phyloP scores from a whole-genome alignment of 2,329 filamentous ascomycete genomes.

The Colletotrichum sidae region DNA sequence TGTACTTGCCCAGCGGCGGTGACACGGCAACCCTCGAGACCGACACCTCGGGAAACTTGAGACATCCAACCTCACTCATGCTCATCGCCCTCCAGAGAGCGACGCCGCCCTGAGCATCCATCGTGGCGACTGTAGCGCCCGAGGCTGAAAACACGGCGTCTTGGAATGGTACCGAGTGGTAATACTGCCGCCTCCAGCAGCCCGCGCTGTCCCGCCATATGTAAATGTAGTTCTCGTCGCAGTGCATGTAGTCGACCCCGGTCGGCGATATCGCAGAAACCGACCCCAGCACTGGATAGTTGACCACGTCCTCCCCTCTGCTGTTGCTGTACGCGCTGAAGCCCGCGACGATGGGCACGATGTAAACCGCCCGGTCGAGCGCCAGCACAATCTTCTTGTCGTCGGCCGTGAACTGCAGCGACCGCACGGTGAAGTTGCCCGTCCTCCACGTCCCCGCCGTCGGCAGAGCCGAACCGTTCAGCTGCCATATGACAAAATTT shows the following conservation, averaged over 20 bases:
- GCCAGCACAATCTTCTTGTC: constrained; percentile 10
- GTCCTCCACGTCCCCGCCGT: constrained; percentile 19
- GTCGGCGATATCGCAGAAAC: neutral
- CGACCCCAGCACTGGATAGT: constrained; percentile 1
- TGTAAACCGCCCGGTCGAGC: neutral
- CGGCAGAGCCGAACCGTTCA: constrained; percentile 12
- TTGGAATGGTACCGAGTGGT: constrained; percentile 10
- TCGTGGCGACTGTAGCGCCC: constrained; percentile 13
- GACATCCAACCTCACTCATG: constrained; percentile 15
- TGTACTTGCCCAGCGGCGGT: constrained; percentile 13
- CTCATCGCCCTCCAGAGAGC: constrained; percentile 12
- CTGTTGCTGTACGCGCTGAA: neutral
- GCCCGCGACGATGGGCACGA: neutral
- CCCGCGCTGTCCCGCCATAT: constrained; percentile 15
- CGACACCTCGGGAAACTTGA: constrained; percentile 19
- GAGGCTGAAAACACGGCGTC: neutral
- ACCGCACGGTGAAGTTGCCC: constrained; percentile 19
- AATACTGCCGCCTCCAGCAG: constrained; percentile 21
- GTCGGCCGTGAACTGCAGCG: constrained; percentile 11
- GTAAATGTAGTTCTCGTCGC: constrained; percentile 16
- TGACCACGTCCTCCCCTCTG: constrained; percentile 5
- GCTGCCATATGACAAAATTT: constrained; percentile 12
- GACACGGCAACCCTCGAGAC: constrained; percentile 11
- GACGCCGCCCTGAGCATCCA: neutral
- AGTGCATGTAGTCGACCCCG: constrained; percentile 9